Conservation (phyloP, 257 asterid species). For the Oldenlandia corymbosa region DNA sequence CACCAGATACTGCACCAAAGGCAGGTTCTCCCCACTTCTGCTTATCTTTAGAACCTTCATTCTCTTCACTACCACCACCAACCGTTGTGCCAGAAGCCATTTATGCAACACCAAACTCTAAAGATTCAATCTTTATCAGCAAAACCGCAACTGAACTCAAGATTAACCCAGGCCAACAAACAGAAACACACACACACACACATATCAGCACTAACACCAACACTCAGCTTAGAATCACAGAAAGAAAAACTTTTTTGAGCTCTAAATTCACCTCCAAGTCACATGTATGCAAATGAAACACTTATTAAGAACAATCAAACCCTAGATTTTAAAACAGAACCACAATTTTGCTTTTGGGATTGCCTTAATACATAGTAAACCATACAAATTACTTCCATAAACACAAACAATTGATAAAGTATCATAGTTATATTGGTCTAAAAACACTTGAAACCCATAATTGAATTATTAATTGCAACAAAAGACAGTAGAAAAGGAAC, state of each 20-base stretch:
- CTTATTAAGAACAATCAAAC: neutral
- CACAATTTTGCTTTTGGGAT: neutral
- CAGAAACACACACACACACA: neutral
- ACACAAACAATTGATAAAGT: neutral
- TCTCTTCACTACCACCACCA: conserved; percentile 55
- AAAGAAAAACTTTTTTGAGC: neutral
- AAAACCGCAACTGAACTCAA: neutral
- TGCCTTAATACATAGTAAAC: neutral
- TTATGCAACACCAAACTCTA: conserved; percentile 20
- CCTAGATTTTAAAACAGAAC: neutral
- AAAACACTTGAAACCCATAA: neutral
- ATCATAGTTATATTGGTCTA: neutral
- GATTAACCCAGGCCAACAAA: neutral
- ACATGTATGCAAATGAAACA: neutral
- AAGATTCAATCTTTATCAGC: conserved; percentile 6
- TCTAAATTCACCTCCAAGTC: neutral
- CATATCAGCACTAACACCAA: neutral
- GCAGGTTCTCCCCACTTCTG: conserved; percentile 32
- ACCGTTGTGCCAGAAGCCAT: conserved; percentile 32
- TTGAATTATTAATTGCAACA: neutral
- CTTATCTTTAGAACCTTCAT: conserved; percentile 49
- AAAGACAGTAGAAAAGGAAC: neutral
- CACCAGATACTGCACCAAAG: conserved; percentile 41
- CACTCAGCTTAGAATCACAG: neutral
- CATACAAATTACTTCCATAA: neutral